Percentiles rank a stretch among this genome's conserved stretches.
Evolutionary conservation across 371 early-diverging fungal species (phyloP).

Genomic region (Umbelopsis sp.): DNA sequence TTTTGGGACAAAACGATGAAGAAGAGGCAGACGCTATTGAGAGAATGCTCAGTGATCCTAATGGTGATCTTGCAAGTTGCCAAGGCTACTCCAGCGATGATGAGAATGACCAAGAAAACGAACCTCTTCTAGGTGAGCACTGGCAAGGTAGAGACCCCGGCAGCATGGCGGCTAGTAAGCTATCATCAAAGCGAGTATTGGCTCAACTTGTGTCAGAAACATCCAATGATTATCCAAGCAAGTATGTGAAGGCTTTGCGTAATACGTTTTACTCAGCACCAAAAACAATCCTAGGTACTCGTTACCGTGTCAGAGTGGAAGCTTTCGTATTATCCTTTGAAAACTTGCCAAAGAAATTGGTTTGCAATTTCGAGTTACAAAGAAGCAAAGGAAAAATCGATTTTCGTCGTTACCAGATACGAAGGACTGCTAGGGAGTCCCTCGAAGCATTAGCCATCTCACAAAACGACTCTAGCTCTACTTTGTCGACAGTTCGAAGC

Average conservation of each 20-base stretch:
- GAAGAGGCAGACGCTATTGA: conserved; percentile 2
- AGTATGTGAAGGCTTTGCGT: conserved; percentile 18
- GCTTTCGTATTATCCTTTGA: conserved; percentile 36
- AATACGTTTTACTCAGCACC: conserved; percentile 39
- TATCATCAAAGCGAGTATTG: background rate
- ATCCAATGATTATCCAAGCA: conserved; percentile 1
- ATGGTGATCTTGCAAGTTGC: conserved; percentile 10
- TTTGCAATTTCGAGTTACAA: conserved; percentile 48
- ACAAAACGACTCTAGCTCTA: background rate
- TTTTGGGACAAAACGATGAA: background rate
- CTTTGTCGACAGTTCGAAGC: background rate
- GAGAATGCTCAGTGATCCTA: background rate
- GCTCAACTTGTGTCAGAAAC: background rate
- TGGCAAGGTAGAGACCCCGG: conserved; percentile 8
- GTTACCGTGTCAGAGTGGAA: conserved; percentile 42
- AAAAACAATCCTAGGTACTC: conserved; percentile 37
- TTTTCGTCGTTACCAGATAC: conserved; percentile 7
- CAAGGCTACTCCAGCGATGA: conserved; percentile 4
- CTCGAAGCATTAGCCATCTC: conserved; percentile 4
- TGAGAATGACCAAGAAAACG: conserved; percentile 7
- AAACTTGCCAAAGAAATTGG: conserved; percentile 21
- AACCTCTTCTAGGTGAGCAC: background rate
- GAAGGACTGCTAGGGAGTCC: conserved; percentile 9
- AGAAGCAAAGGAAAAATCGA: conserved; percentile 27
- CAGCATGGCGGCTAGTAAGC: background rate